A percentile compares a stretch with the other conserved stretches of the same genome.
Conservation (phyloP, 768 basidiomycete species). For the Mycena olivaceomarginata region DNA sequence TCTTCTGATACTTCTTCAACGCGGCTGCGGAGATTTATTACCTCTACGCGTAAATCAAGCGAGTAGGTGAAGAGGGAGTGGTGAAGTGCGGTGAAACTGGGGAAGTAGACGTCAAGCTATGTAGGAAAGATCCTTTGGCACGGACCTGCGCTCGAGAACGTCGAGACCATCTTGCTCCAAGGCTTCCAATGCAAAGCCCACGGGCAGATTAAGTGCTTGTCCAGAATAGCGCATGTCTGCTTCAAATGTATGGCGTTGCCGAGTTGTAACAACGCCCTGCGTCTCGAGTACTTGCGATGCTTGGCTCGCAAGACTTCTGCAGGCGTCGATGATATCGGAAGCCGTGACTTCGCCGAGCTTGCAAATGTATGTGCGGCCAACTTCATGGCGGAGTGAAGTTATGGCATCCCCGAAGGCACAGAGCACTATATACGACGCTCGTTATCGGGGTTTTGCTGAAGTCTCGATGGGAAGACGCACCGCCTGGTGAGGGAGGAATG, state of each 20-base stretch:
- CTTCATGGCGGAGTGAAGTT: constrained; percentile 52
- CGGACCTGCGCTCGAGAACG: constrained; percentile 38
- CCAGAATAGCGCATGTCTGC: constrained; percentile 54
- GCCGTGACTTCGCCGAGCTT: constrained; percentile 47
- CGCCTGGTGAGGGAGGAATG: constrained; percentile 54
- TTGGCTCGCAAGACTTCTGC: constrained; percentile 42
- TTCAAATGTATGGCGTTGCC: constrained; percentile 45
- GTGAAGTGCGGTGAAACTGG: constrained; percentile 49
- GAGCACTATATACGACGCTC: constrained; percentile 43
- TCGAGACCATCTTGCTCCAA: constrained; percentile 40
- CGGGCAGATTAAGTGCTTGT: constrained; percentile 50
- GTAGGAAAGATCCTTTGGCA: neutral
- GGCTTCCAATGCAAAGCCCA: constrained; percentile 46
- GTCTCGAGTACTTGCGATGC: constrained; percentile 45
- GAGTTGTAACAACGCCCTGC: constrained; percentile 45
- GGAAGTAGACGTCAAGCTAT: neutral
- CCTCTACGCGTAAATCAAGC: constrained; percentile 50
- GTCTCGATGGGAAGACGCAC: constrained; percentile 26
- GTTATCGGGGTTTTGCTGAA: neutral
- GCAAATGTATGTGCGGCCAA: constrained; percentile 47
- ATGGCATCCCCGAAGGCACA: constrained; percentile 55
- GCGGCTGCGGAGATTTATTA: constrained; percentile 49
- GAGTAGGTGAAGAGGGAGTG: constrained; percentile 51
- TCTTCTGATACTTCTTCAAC: constrained; percentile 45
- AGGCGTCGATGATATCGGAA: constrained; percentile 41